phyloP scores from a whole-genome alignment of 78 protist genomes.

The Dictyostelium brefeldianum region DNA sequence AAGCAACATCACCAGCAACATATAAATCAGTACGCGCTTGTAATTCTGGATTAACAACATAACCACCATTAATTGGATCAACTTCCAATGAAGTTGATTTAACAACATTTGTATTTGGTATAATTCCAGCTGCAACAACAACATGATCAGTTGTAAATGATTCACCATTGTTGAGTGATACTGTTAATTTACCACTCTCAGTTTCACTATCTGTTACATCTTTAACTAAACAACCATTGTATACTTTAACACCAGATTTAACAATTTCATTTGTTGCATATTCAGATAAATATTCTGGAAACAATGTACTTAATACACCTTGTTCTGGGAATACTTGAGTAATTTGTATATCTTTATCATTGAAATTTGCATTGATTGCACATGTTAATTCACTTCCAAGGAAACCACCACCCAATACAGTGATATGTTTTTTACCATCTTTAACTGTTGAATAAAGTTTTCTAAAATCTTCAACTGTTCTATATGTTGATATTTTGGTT shows the following conservation, averaged over 20 bases:
- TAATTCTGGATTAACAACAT: conserved; percentile 88
- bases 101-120: conserved; percentile 86
- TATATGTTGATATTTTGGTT: conserved; percentile 62
- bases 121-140: conserved; percentile 80
- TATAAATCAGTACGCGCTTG: conserved; percentile 87
- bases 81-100: conserved; percentile 82
- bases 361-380: conserved; percentile 12
- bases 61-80: conserved; percentile 88
- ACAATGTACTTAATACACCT: conserved; percentile 41
- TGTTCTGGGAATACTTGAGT: conserved; percentile 87
- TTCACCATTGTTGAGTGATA: conserved; percentile 53
- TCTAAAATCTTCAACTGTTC: conserved; percentile 85
- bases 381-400: conserved; percentile 91
- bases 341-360: conserved; percentile 27
- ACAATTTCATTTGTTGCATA: conserved; percentile 73
- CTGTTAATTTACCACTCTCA: conserved; percentile 26
- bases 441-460: conserved; percentile 30
- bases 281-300: conserved; percentile 80
- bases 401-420: conserved; percentile 93
- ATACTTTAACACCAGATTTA: conserved; percentile 47
- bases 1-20: conserved; percentile 92
- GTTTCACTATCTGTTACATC: conserved; percentile 12
- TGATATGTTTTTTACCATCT: conserved; percentile 46
- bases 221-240: not conserved
- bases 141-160: conserved; percentile 77